These are phyloP conservation scores for Penicillium hordei DNA, from an alignment of 2,329 filamentous ascomycete species.

Conservation along the genomic window DNA sequence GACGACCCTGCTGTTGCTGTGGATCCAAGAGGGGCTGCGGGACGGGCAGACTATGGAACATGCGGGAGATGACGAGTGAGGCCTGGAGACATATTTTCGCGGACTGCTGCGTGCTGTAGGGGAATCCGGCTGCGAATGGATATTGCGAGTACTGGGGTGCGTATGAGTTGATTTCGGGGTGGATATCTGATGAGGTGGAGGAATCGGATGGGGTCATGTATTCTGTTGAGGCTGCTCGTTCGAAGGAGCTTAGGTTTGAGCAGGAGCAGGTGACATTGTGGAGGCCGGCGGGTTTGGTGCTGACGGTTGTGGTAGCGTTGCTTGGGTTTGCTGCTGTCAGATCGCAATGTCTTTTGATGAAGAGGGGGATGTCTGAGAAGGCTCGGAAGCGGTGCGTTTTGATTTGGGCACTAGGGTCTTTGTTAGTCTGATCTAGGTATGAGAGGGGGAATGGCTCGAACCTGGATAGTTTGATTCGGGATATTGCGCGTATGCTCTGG, in stretches of 20 bases:
- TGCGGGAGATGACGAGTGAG: slow-evolving; percentile 42
- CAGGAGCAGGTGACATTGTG: slow-evolving; percentile 36
- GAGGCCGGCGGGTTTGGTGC: slow-evolving; percentile 22
- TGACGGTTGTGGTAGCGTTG: slow-evolving; percentile 9
- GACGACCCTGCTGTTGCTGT: slow-evolving; percentile 12
- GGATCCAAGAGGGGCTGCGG: slow-evolving; percentile 34
- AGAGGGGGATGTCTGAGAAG: slow-evolving; percentile 48
- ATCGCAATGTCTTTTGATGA: slow-evolving; percentile 48
- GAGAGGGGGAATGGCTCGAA: slow-evolving; percentile 12
- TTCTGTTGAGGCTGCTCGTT: slow-evolving; percentile 30
- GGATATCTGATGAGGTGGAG: slow-evolving; percentile 33
- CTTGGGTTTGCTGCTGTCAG: slow-evolving; percentile 35
- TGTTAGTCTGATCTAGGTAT: slow-evolving; percentile 6
- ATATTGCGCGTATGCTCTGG: slow-evolving; percentile 42
- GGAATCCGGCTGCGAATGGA: slow-evolving; percentile 38
- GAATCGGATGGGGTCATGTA: slow-evolving; percentile 37
- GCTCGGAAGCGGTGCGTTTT: slow-evolving; percentile 49
- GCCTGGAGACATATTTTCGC: slow-evolving; percentile 44
- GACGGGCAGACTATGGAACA: slow-evolving; percentile 43
- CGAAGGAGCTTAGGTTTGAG: slow-evolving; percentile 32
- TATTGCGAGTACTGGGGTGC: slow-evolving; percentile 30
- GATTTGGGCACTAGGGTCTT: slow-evolving; percentile 42
- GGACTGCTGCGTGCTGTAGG: slow-evolving; percentile 44
- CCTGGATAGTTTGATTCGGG: slow-evolving; percentile 48
- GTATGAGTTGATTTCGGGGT: slow-evolving; percentile 30